Conservation (phyloP, 306 rosid species). For the Quercus bicolor region DNA sequence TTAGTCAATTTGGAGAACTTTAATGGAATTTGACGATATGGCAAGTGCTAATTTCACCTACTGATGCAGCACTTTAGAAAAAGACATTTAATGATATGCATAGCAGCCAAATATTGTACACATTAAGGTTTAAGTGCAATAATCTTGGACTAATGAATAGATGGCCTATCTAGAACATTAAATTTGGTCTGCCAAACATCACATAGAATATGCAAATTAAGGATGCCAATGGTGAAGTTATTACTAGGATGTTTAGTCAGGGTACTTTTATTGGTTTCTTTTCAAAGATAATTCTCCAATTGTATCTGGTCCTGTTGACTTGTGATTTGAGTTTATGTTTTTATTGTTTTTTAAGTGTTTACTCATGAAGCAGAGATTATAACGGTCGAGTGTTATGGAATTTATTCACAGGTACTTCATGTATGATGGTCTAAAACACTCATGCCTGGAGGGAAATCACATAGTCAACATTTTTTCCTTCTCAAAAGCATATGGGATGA, state of each 20-base stretch:
- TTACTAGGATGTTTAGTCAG: too few relatives aligned
- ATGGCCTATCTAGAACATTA: too few relatives aligned
- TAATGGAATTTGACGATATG: too few relatives aligned
- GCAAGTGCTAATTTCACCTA: too few relatives aligned
- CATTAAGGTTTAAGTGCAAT: not conserved
- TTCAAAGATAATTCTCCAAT: not conserved
- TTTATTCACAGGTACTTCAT: slow-evolving; percentile 76
- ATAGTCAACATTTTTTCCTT: slow-evolving; percentile 84
- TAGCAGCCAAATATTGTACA: not conserved
- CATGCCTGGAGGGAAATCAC: slow-evolving; percentile 88
- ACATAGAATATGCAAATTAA: not conserved
- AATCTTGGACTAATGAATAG: not conserved
- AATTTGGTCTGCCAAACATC: not conserved
- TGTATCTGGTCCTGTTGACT: not conserved
- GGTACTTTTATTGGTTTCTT: not conserved
- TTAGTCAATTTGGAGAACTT: too few relatives aligned
- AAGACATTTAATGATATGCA: too few relatives aligned
- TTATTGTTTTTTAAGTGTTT: not conserved
- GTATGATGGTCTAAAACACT: slow-evolving; percentile 78
- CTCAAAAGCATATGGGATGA: slow-evolving; percentile 97
- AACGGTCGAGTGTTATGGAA: not conserved
- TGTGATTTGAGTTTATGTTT: not conserved
- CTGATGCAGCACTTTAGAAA: too few relatives aligned
- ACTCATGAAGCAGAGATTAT: not conserved
- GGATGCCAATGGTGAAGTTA: too few relatives aligned